phyloP scores from a whole-genome alignment of 116 monocot species.

The Dioscorea cayenensis region DNA sequence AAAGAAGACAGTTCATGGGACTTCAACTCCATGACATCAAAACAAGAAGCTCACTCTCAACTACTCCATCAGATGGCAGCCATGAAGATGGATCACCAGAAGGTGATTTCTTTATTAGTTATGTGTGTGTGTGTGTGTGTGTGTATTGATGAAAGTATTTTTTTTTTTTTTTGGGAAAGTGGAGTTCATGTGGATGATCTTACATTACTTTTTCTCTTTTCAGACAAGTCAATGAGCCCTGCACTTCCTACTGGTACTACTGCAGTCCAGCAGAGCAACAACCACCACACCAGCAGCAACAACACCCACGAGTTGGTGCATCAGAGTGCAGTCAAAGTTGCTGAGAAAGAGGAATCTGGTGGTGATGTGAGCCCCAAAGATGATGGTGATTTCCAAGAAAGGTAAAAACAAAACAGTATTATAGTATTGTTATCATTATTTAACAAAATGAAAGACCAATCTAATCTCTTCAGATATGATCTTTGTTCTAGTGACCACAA shows the following conservation, averaged over 20 bases:
- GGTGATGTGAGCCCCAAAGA: constrained; percentile 26
- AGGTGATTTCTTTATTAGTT: constrained; percentile 5
- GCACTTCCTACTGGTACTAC: constrained; percentile 5
- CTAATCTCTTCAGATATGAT: background rate
- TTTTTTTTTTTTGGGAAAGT: background rate
- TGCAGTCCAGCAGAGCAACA: constrained; percentile 6
- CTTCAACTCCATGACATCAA: constrained; percentile 74
- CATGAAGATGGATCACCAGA: constrained; percentile 17
- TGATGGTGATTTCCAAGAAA: constrained; percentile 61
- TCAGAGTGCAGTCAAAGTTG: constrained; percentile 34
- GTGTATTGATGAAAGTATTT: background rate
- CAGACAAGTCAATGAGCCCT: constrained; percentile 49
- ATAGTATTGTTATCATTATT: background rate
- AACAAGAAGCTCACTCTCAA: constrained; percentile 13
- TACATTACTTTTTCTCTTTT: constrained; percentile 13
- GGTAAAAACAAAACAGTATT: constrained; percentile 34
- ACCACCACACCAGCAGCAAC: background rate
- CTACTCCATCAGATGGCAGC: constrained; percentile 10
- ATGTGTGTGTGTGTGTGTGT: no score
- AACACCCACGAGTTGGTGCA: constrained; percentile 4
- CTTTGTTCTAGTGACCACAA: constrained; percentile 56
- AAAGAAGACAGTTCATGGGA: constrained; percentile 66
- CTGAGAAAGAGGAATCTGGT: constrained; percentile 36
- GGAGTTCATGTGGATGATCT: constrained; percentile 2
- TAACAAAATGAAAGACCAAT: background rate